phyloP scores from a whole-genome alignment of 148 eudicot species.

The Rhododendron vialii region DNA sequence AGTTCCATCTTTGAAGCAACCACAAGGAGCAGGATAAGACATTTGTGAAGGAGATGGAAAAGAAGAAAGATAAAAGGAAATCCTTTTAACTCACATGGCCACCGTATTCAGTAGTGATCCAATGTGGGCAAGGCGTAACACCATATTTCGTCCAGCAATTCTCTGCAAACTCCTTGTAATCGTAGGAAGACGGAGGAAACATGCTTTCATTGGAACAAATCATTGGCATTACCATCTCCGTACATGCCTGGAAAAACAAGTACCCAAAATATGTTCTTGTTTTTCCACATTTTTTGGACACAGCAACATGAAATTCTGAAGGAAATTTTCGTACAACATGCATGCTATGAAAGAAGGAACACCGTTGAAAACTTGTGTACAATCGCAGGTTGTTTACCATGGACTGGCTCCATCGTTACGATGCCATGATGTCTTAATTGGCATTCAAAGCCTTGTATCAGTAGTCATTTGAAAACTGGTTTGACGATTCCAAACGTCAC shows the following conservation, averaged over 20 bases:
- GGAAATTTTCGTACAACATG: not conserved
- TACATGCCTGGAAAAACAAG: slow-evolving; percentile 29
- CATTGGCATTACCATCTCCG: slow-evolving; percentile 58
- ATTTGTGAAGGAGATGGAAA: not conserved
- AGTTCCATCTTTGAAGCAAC: not conserved
- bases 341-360: not conserved
- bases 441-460: not conserved
- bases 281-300: not conserved
- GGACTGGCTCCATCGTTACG: not conserved
- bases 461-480: not conserved
- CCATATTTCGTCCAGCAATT: slow-evolving; percentile 23
- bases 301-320: not conserved
- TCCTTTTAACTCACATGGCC: slow-evolving; percentile 26
- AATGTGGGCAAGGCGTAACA: slow-evolving; percentile 37
- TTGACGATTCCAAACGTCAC: not conserved
- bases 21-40: not conserved
- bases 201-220: slow-evolving; percentile 33
- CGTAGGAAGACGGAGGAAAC: slow-evolving; percentile 40
- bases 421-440: not conserved
- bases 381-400: not conserved
- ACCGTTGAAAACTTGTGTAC: not conserved
- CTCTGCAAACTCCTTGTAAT: slow-evolving; percentile 27
- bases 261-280: not conserved
- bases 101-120: slow-evolving; percentile 49
- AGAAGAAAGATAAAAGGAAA: not conserved